Evolutionary conservation across 306 rosid genomes (phyloP).

Genomic region (Boehmeria nivea): DNA sequence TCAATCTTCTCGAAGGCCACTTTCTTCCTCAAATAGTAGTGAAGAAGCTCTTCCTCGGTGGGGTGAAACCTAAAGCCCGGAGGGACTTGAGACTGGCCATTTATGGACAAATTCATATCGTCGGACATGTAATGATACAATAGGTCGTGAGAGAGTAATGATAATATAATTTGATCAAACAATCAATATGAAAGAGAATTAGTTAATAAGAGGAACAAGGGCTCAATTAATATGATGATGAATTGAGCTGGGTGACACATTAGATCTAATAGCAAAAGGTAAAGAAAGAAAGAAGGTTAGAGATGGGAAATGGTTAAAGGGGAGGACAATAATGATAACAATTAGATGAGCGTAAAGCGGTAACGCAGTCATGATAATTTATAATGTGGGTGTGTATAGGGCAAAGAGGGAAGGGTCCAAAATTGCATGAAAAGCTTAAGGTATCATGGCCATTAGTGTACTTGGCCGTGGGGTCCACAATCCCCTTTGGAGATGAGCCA

Average conservation of each 20-base stretch:
- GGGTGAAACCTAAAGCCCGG: conserved; percentile 58
- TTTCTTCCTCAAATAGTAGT: conserved; percentile 52
- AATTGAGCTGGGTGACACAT: background rate
- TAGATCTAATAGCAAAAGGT: conserved; percentile 7
- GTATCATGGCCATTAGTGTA: conserved; percentile 47
- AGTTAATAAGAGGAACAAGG: no score
- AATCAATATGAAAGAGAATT: no score
- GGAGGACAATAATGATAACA: background rate
- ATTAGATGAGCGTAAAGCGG: conserved; percentile 25
- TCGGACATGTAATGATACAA: conserved; percentile 12
- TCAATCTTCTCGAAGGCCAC: conserved; percentile 51
- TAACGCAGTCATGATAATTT: conserved; percentile 39
- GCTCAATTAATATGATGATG: no score
- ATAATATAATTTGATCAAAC: no score
- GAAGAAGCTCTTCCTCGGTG: conserved; percentile 57
- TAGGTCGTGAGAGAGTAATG: no score
- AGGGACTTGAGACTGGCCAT: conserved; percentile 54
- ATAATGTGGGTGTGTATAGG: conserved; percentile 27
- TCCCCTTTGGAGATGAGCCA: conserved; percentile 31
- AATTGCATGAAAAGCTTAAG: conserved; percentile 43
- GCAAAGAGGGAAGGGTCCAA: conserved; percentile 35
- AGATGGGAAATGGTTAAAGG: no score
- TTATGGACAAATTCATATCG: conserved; percentile 45
- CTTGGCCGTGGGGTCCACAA: conserved; percentile 31
- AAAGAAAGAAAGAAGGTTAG: conserved; percentile 5